Conservation (phyloP, 179 eudicot genomes). For the Gypsophila paniculata region DNA sequence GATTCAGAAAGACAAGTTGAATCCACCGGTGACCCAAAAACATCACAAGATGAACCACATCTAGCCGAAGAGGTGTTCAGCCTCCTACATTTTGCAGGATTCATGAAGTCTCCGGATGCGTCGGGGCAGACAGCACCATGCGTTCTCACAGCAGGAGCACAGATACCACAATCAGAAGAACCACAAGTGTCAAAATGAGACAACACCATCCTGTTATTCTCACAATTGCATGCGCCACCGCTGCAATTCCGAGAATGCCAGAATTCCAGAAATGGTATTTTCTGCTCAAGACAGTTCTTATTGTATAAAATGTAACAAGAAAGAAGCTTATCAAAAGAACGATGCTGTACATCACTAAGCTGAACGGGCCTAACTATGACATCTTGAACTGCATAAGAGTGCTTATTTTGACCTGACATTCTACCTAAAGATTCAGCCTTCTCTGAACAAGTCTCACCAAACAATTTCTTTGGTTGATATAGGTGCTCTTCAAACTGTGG, state of each 20-base stretch:
- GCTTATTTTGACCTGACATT: constrained; percentile 16
- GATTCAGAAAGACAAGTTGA: constrained; percentile 26
- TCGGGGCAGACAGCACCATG: constrained; percentile 17
- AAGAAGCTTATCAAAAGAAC: constrained; percentile 30
- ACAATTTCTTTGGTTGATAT: constrained; percentile 21
- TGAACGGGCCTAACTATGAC: constrained; percentile 17
- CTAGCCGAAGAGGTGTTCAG: constrained; percentile 19
- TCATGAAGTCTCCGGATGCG: constrained; percentile 23
- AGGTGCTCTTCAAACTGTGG: constrained; percentile 20
- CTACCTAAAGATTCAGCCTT: constrained; percentile 18
- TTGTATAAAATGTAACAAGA: constrained; percentile 33
- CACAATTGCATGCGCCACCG: constrained; percentile 39
- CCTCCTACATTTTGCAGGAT: constrained; percentile 41
- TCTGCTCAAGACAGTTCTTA: constrained; percentile 18
- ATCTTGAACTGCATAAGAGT: constrained; percentile 22
- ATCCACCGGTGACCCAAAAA: constrained; percentile 27
- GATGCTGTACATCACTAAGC: constrained; percentile 17
- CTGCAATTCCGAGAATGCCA: constrained; percentile 45
- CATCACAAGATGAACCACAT: constrained; percentile 22
- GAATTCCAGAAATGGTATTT: constrained; percentile 34
- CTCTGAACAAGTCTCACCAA: constrained; percentile 18
- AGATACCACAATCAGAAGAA: constrained; percentile 35
- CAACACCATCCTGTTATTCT: constrained; percentile 27
- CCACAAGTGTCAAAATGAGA: constrained; percentile 52
- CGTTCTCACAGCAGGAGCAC: constrained; percentile 39